Evolutionary conservation across 2,329 filamentous ascomycete genomes (phyloP), one percentile per base, ranked within the genome.

Genomic region (Zymoseptoria ardabiliae): DNA sequence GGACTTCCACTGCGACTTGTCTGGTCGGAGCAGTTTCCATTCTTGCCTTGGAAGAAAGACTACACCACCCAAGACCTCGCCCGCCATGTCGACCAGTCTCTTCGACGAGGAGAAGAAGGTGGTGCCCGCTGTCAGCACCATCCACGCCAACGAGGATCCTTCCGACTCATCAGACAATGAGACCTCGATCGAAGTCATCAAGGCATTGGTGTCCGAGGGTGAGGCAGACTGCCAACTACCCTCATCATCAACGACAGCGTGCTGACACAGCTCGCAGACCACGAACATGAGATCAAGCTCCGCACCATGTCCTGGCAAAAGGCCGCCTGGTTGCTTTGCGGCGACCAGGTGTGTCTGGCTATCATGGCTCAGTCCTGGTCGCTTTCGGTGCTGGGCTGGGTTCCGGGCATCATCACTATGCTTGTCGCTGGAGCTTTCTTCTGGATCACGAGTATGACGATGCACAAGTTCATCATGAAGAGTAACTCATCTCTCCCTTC

Each of bases 271-370:
- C 21, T 52, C 4, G 66, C 68, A 73, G 77, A 79, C 63, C 76
- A 78, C 62, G 62, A 69, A 53, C 77, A 80, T 73, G 79, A 81
- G 3, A 81, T 81, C 70, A 76, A 79, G 65, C 75, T 81, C 11
- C 74, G 79, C n/a, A 80, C 78, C 0, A 80, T 80, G 78, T 75
- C 78, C 30, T 81, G 79, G 79, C 77, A 81, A 62, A 80, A 80
- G 65, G 78, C 77, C 1, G 77, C 78, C 7, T 79, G 76, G 72
- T 67, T 80, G 41, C 74, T 80, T 5, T 71, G 68, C 10, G 78
- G 78, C 41, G 78, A 81, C 52, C 78, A 80, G 66, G 78, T 81
- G 41, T 81, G 78, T 67, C 69, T 81, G 4, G 78, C 78, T 25
- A 80, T 80, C 63, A 80, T 80, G 78, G 78, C 78, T 28, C 78